Evolutionary conservation across 176 grass and related monocot genomes (phyloP), one percentile per base, ranked within the genome.

Genomic region (Poa pratensis): DNA sequence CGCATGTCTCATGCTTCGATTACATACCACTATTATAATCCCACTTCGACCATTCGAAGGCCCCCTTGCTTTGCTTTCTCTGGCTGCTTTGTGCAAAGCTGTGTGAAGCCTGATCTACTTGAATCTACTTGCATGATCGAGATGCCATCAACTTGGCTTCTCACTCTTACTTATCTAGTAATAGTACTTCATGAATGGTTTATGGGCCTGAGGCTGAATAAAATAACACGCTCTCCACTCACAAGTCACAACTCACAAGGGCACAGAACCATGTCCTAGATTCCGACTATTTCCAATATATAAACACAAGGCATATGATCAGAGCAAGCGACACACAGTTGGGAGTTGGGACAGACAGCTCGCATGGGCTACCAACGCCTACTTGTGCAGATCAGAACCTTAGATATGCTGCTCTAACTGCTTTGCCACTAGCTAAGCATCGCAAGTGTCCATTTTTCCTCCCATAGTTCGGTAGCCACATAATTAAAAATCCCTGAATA

Each of bases 41-140:
- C 79, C 2, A 59, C n/a, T 7, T 55, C 6, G 18, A 55, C n/a
- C 18, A 6, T 55, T 0, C 5, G 46, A 37, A 13, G 45, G 39
- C 61, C 22, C 17, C 18, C 23, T 69, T 7, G 35, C 68, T 30
- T 61, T 48, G 43, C 43, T 16, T 45, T 68, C 43, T 82, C 77
- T 45, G 43, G 54, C 16, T 67, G 5, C 39, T 79, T 83, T 90
- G 9, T 78, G 64, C 13, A 86, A 72, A 24, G 22, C 6, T 27
- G 66, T 80, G 23, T 23, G 19, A 18, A 34, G 26, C 59, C 28
- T 70, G 52, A 71, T 78, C n/a, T 62, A 7, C n/a, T 7, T 23
- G n/a, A n/a, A n/a, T n/a, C n/a, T n/a, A n/a, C n/a, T n/a, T n/a
- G 50, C 80, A 83, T 83, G 60, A 86, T 80, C 83, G 79, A 70